phyloP scores from a whole-genome alignment of 2,329 filamentous ascomycete genomes.

The Seiridium cupressi region DNA sequence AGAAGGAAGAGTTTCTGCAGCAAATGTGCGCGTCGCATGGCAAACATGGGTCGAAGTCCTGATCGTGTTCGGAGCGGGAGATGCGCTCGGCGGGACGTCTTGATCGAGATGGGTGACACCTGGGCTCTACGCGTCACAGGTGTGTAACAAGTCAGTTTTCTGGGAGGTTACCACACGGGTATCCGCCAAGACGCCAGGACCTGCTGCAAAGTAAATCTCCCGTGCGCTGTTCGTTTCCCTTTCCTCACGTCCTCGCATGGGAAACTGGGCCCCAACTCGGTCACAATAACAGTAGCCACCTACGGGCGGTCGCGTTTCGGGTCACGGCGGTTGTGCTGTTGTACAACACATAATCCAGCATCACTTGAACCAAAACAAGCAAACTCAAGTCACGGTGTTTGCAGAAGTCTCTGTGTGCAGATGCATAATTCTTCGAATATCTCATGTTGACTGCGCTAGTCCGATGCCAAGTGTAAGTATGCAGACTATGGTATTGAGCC shows the following conservation, averaged over 20 bases:
- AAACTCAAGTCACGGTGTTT: background rate
- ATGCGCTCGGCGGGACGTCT: no score
- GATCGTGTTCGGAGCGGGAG: no score
- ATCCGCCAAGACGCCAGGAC: no score
- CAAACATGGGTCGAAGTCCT: no score
- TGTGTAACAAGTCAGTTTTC: no score
- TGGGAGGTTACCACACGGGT: no score
- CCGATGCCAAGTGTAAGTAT: background rate
- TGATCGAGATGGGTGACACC: no score
- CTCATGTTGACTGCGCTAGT: background rate
- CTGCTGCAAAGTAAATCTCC: no score
- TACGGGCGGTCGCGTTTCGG: background rate
- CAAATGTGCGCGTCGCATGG: no score
- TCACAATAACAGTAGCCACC: background rate
- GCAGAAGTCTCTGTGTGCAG: background rate
- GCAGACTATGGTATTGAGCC: background rate
- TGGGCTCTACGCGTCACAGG: no score
- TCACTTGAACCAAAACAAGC: background rate
- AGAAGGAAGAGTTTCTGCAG: no score
- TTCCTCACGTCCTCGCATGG: background rate
- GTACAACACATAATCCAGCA: background rate
- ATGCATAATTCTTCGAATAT: background rate
- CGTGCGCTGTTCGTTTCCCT: no score
- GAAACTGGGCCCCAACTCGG: background rate
- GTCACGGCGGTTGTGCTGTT: background rate